Base-by-base conservation (phyloP, 2,329 filamentous ascomycete genomes). In the Furcasterigmium sp. region DNA sequence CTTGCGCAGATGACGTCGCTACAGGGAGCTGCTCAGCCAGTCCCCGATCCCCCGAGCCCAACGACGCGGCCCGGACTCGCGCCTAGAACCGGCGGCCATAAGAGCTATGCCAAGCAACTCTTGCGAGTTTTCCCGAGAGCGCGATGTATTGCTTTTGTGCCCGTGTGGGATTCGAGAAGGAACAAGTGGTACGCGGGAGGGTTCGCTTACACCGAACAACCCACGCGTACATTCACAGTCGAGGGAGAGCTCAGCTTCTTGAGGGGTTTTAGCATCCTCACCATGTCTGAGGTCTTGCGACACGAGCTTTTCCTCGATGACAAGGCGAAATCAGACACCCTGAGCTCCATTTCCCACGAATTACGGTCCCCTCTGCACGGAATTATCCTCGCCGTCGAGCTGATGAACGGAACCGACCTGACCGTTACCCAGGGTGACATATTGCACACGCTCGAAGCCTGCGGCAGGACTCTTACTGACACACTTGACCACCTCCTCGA, bases 341-440 rank as follows among this genome's bases (percentile, higher is more conserved):
- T 83, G 7, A 73, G 75, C 0, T 80, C 73, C 3, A 70, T 83
- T 10, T 78, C 73, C n/a, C 76, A 80, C 52, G 76, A 80, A 42
- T 54, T 80, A 10, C 63, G 76, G 23, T 75, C 68, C 4, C 76
- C 76, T 0, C 54, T 80, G 2, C 75, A 80, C 46, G 76, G 76
- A 2, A 78, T 80, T 30, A 56, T 80, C 0, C 74, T 72, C 1
- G 77, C 60, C 50, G 62, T 67, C 1, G 71, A 75, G 42, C 68
- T 76, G 35, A 56, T 78, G 4, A 63, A 64, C 25, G 69, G 73
- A n/a, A 67, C 67, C 8, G 50, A 53, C 4, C 56, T 53, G 2
- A 56, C 59, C 25, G 56, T 58, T 1, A 61, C 62, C 34, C 69
- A 72, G 53, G 55, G 50, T 3, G 64, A 62, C 17, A 62, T 73